Percentiles rank a stretch among this genome's conserved stretches.
Evolutionary conservation across 2,329 filamentous ascomycete genomes (phyloP).

Genomic region (Fusarium continuum): DNA sequence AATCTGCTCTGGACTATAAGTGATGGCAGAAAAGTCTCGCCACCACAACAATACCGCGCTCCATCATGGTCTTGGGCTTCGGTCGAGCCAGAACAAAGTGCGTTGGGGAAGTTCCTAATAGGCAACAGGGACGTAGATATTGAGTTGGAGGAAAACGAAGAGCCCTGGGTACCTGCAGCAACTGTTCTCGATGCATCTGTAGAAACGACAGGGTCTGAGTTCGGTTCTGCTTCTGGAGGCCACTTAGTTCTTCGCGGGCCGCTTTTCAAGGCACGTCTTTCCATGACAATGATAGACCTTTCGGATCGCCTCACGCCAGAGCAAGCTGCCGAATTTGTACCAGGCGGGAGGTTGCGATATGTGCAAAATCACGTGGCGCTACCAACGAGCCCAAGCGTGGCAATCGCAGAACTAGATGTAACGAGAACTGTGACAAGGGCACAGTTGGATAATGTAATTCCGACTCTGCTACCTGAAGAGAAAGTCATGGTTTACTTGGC

Average conservation of each 20-base stretch:
- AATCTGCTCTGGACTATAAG: slow-evolving; percentile 20
- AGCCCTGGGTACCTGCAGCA: slow-evolving; percentile 8
- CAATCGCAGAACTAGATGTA: not conserved
- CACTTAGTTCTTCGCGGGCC: slow-evolving; percentile 22
- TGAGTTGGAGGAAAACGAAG: not conserved
- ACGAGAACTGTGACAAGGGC: not conserved
- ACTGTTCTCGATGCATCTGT: slow-evolving; percentile 18
- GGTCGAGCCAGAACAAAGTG: slow-evolving; percentile 12
- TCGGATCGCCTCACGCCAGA: slow-evolving; percentile 13
- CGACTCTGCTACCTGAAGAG: not conserved
- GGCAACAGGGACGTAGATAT: slow-evolving; percentile 4
- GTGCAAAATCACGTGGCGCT: slow-evolving; percentile 7
- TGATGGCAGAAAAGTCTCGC: slow-evolving; percentile 26
- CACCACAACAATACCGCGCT: slow-evolving; percentile 29
- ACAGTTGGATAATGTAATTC: slow-evolving; percentile 12
- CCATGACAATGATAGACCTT: slow-evolving; percentile 16
- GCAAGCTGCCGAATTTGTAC: slow-evolving; percentile 29
- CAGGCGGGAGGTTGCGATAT: slow-evolving; percentile 24
- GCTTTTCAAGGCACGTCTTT: slow-evolving; percentile 25
- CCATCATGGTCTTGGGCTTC: slow-evolving; percentile 37
- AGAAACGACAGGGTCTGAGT: slow-evolving; percentile 6
- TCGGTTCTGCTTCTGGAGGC: slow-evolving; percentile 15
- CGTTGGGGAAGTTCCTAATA: slow-evolving; percentile 5
- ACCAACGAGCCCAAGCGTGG: not conserved
- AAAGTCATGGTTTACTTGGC: slow-evolving; percentile 16